These are phyloP conservation scores for Arthromyces matolae DNA, from an alignment of 768 basidiomycete species.

Conservation along the genomic window DNA sequence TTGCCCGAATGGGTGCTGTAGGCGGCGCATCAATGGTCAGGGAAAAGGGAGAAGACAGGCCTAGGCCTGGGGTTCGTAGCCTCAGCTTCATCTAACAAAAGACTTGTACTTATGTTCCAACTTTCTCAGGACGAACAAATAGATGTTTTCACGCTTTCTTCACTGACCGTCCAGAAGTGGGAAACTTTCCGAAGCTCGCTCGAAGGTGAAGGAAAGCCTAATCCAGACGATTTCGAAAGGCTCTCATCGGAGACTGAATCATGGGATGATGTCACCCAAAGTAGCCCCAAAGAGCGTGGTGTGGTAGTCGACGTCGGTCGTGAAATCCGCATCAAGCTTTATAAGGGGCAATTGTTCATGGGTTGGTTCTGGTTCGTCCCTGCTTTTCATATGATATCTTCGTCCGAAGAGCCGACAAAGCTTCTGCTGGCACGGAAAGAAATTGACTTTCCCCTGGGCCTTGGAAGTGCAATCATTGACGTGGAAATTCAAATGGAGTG, in stretches of 20 bases:
- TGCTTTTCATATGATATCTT: slow-evolving; percentile 69
- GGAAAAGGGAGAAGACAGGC: slow-evolving; percentile 26
- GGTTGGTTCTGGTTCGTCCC: slow-evolving; percentile 90
- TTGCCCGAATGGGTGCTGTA: slow-evolving; percentile 56
- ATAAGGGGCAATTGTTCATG: slow-evolving; percentile 74
- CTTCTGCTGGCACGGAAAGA: slow-evolving; percentile 56
- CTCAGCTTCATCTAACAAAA: no score
- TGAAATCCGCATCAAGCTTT: slow-evolving; percentile 69
- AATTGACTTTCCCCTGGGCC: slow-evolving; percentile 74
- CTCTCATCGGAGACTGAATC: slow-evolving; percentile 42
- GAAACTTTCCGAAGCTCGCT: slow-evolving; percentile 35
- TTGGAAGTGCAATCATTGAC: slow-evolving; percentile 64
- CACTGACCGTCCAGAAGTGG: slow-evolving; percentile 44
- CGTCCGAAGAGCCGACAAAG: slow-evolving; percentile 28
- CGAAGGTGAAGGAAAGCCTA: slow-evolving; percentile 20
- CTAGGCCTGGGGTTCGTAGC: no score
- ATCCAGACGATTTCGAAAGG: slow-evolving; percentile 19
- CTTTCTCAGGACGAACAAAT: slow-evolving; percentile 37
- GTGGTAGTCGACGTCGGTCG: slow-evolving; percentile 61
- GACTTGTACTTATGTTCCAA: not conserved
- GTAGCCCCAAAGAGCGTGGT: slow-evolving; percentile 31
- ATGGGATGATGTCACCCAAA: slow-evolving; percentile 36
- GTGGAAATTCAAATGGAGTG: slow-evolving; percentile 63
- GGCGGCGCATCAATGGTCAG: slow-evolving; percentile 28
- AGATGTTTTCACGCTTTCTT: slow-evolving; percentile 41